These are phyloP conservation scores for Eucalyptus albens DNA, from an alignment of 345 rosid genomes.

Conservation along the genomic window DNA sequence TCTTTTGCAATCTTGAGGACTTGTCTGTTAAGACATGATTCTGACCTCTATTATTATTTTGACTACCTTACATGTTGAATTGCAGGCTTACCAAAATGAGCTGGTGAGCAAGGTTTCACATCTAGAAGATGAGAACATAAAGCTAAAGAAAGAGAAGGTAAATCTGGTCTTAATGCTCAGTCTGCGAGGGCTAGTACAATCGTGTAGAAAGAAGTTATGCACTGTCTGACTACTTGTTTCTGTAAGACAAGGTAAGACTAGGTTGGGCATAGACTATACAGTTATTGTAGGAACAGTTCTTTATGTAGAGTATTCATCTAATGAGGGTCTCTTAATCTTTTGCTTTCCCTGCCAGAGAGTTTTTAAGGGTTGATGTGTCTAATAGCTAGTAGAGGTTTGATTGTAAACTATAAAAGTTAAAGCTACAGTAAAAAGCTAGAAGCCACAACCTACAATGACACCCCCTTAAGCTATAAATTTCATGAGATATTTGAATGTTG, in stretches of 20 bases:
- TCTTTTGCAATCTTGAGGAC: neutral
- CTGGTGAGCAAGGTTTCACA: conserved; percentile 40
- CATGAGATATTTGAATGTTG: neutral
- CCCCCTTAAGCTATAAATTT: neutral
- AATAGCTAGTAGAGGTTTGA: neutral
- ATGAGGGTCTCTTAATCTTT: neutral
- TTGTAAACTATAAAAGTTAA: neutral
- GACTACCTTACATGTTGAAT: neutral
- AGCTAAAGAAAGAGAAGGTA: conserved; percentile 56
- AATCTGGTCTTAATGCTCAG: neutral
- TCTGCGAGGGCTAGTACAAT: neutral
- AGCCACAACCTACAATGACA: neutral
- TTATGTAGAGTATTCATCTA: neutral
- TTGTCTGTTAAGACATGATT: neutral
- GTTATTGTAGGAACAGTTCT: neutral
- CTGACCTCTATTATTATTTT: neutral
- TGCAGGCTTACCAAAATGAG: conserved; percentile 56
- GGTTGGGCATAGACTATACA: neutral
- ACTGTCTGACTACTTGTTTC: neutral
- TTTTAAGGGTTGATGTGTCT: neutral
- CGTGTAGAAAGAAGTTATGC: neutral
- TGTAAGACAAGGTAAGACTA: neutral
- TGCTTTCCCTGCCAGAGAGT: neutral
- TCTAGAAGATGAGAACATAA: conserved; percentile 30
- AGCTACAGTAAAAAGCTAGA: neutral